Evolutionary conservation across 2,329 filamentous ascomycete species (phyloP), one percentile per base, ranked within the genome.

Genomic region (Colletotrichum lindemuthianum): DNA sequence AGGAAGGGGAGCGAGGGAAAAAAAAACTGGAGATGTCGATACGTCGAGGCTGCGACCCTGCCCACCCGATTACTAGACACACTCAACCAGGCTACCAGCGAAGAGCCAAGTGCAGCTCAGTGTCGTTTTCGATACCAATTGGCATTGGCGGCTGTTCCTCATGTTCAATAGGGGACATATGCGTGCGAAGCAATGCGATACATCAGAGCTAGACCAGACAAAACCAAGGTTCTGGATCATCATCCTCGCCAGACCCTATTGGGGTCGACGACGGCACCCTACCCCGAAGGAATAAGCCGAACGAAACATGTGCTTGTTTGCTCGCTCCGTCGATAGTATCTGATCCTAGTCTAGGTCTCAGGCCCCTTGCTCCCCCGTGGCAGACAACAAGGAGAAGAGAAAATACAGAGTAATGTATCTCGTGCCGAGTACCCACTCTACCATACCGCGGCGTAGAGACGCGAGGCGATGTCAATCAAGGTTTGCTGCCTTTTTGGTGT

Each of bases 1-100:
- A 3, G 48, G 9, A 47, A 55, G n/a, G 24, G 24, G 24, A 24
- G 24, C 24, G 24, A 24, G 43, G 43, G 41, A 39, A 7, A 9
- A 10, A 45, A 49, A 50, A 48, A 37, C n/a, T 10, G 15, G 54
- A 44, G 37, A 64, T 37, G 34, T 16, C 39, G 43, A 58, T 32
- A 39, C n/a, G 16, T 47, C 49, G 49, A 63, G 51, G 47, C 59
- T 55, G 40, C 47, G 58, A 65, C 59, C 63, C 63, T 65, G 60
- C 52, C 52, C 40, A 32, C 24, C 24, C 24, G 24, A 24, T 4
- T 24, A 24, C 24, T 24, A 24, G 24, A 24, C 24, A 24, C 24
- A 24, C 24, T 24, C 24, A 24, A 4, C 1, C 24, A 24, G 24
- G 24, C 24, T 24, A 4, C 24, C 24, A 24, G 24, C 24, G 3